Base-by-base conservation (phyloP, 2,329 filamentous ascomycete genomes). In the Metarhizium sp. region DNA sequence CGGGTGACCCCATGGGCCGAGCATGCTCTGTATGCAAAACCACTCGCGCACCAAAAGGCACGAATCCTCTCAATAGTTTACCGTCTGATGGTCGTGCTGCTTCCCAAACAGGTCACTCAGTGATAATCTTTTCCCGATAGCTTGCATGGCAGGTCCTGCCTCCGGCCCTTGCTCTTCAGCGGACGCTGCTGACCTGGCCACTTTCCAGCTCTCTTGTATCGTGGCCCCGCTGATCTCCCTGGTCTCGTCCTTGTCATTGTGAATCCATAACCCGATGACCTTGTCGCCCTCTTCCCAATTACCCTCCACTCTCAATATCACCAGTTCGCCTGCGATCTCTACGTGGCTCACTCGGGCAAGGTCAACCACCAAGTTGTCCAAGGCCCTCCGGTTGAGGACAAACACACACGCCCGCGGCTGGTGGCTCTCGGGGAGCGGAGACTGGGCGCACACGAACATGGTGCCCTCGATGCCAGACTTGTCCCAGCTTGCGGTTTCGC, bases 391-490 rank as follows among this genome's bases (percentile, higher is more conserved):
- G 70, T 90, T 92, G 59, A 92, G 76, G 6, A 92, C 77, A 63
- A 91, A 87, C 16, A 89, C 80, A 71, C 83, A 83, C 25, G 75
- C 74, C 16, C 74, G 67, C 40, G 74, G 68, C 10, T 63, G 61
- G 51, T 73, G 65, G 20, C 45, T 63, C 3, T 69, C 66, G 2
- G 67, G 62, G 63, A 75, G 59, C 59, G 72, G 77, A 61, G 72
- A 69, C 66, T 82, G 78, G 60, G 87, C 80, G 75, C 89, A 95
- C 53, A 97, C 82, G 69, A 97, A 99, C 60, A 97, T 76, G 13
- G 90, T 88, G 43, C 94, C 94, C 71, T 96, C 92, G 11, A 92
- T 80, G 55, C 86, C 88, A 49, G 81, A 82, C 75, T 95, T 95
- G 67, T 94, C 88, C 94, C 94, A 97, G 57, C 77, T 73, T 53